A percentile compares a stretch with the other conserved stretches of the same genome.
Conservation (phyloP, 495 filamentous ascomycete genomes). For the Aspergillus panamensis region DNA sequence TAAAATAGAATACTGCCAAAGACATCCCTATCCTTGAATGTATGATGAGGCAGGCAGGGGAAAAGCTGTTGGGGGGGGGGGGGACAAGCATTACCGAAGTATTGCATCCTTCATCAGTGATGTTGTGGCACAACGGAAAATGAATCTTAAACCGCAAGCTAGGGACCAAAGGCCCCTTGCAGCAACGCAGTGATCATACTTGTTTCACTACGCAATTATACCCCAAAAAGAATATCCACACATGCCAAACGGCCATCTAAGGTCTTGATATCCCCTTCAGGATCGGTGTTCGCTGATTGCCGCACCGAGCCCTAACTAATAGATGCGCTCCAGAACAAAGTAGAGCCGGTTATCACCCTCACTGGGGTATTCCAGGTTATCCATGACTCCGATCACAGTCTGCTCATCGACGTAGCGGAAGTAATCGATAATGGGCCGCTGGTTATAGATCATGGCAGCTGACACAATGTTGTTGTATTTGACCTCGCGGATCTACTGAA, state of each 20-base stretch:
- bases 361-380: conserved; percentile 53
- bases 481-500: conserved; percentile 25
- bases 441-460: conserved; percentile 31
- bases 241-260: not conserved
- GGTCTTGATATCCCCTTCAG: not conserved
- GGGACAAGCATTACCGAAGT: too few species aligned
- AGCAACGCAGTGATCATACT: too few species aligned
- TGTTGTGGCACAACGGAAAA: too few species aligned
- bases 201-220: not conserved
- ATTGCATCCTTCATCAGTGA: too few species aligned
- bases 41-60: too few species aligned
- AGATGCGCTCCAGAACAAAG: conserved; percentile 1
- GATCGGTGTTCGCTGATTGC: not conserved
- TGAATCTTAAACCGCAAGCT: too few species aligned
- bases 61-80: too few species aligned
- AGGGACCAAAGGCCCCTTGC: too few species aligned
- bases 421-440: conserved; percentile 28
- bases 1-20: too few species aligned
- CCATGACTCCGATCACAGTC: conserved; percentile 29
- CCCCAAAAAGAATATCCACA: not conserved
- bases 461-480: conserved; percentile 27
- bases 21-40: too few species aligned
- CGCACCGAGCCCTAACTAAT: too few species aligned
- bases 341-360: not conserved
- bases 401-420: conserved; percentile 28